phyloP scores from a whole-genome alignment of 768 basidiomycete genomes.

The Pluteus cervinus region DNA sequence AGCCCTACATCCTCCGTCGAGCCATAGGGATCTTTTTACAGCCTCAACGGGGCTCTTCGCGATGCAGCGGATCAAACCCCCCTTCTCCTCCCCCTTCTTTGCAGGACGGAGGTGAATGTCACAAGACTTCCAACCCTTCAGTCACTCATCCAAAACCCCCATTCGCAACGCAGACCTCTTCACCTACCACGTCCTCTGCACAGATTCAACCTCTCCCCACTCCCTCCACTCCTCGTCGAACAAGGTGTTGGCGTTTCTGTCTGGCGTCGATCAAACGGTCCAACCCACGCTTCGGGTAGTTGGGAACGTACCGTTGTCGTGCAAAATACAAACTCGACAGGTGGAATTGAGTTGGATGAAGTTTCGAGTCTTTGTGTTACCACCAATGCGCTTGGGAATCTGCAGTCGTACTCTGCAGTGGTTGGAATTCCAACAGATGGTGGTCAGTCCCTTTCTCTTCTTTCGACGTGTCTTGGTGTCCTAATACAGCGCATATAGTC shows the following conservation, averaged over 20 bases:
- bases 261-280: too few relatives aligned
- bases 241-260: constrained; percentile 33
- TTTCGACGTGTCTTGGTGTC: neutral
- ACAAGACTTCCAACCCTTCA: constrained; percentile 27
- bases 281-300: too few relatives aligned
- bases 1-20: too few relatives aligned
- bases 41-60: too few relatives aligned
- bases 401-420: too few relatives aligned
- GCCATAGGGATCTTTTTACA: too few relatives aligned
- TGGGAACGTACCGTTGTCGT: neutral
- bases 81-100: too few relatives aligned
- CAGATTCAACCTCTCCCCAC: constrained; percentile 34
- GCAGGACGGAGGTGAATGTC: too few relatives aligned
- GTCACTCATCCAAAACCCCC: constrained; percentile 25
- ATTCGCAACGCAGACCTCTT: constrained; percentile 30
- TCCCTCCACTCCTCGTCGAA: constrained; percentile 39
- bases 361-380: neutral
- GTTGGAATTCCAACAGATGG: neutral
- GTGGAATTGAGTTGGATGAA: neutral
- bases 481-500: too few relatives aligned
- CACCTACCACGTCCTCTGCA: constrained; percentile 28
- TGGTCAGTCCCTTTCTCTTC: neutral
- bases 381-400: neutral
- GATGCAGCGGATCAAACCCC: too few relatives aligned
- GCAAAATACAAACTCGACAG: neutral